Base-by-base conservation (phyloP, 2,329 filamentous ascomycete species). In the Lachnellula hyalina region DNA sequence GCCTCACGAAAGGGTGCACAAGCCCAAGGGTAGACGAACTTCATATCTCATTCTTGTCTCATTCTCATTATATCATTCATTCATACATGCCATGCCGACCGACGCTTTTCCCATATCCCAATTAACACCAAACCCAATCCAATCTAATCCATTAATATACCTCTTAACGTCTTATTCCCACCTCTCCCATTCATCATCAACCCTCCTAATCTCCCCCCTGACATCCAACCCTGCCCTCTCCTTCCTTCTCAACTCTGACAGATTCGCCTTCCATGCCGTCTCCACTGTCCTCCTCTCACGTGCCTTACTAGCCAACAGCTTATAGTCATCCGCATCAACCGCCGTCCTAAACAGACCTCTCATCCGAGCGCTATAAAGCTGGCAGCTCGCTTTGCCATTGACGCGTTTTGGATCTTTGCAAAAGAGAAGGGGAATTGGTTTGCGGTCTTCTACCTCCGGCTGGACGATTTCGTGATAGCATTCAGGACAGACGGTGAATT, bases 401-500 rank as follows among this genome's bases (percentile, higher is more conserved):
- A 59, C 83, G 80, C 23, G 83, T 77, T 25, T 25, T 6, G 23
- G 23, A 25, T 25, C 23, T 14, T 81, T 76, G 59, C 82, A 83
- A 62, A 94, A 88, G 60, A 85, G 81, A 17, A 79, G 73, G 9
- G 87, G 84, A 23, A 92, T 75, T 0, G 79, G 73, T 41, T 72
- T 73, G 40, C 77, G 72, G 3, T 77, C 74, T 32, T 78, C 74
- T 1, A 85, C 72, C 49, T 83, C 75, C 0, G 91, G 90, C 71
- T 81, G 83, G n/a, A 96, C 82, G 0, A 90, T 81, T 21, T 90
- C 84, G 15, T 89, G 82, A 68, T 88, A 96, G 70, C 92, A 97
- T 70, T 93, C 89, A 60, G 88, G 84, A 71, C 92, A 97, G 4
- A 96, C 86, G 0, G 87, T 90, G 64, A 96, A 83, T 47, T 91